These are phyloP conservation scores for Serendipita sp. DNA, from an alignment of 768 basidiomycete genomes.

Conservation along the genomic window DNA sequence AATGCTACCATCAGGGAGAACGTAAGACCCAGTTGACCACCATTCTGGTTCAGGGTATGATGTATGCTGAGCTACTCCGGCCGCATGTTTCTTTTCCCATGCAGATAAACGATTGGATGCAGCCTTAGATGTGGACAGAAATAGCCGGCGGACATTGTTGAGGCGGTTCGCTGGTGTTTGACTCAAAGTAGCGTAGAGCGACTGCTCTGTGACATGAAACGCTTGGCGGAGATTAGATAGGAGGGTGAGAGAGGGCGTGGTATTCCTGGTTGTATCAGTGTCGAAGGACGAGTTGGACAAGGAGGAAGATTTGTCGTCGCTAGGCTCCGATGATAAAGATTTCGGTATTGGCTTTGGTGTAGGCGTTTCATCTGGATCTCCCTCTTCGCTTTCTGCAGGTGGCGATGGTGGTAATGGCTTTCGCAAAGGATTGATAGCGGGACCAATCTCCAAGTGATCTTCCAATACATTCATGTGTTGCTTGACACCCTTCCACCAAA, in stretches of 20 bases:
- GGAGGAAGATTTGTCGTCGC: constrained; percentile 11
- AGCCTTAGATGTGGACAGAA: constrained; percentile 35
- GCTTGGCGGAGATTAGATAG: constrained; percentile 36
- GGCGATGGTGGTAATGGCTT: constrained; percentile 8
- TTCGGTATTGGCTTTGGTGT: constrained; percentile 7
- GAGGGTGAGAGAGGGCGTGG: constrained; percentile 23
- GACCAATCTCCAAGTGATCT: neutral
- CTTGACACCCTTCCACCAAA: constrained; percentile 50
- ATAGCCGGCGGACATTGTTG: constrained; percentile 48
- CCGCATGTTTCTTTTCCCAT: constrained; percentile 52
- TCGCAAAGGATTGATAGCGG: neutral
- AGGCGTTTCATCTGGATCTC: neutral
- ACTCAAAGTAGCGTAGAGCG: constrained; percentile 38
- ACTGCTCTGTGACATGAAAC: constrained; percentile 44
- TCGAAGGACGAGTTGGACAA: constrained; percentile 7
- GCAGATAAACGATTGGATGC: constrained; percentile 37
- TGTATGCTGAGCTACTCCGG: constrained; percentile 14
- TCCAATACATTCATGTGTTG: constrained; percentile 44
- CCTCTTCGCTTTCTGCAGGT: neutral
- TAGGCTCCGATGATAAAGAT: constrained; percentile 8
- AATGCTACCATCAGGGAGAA: constrained; percentile 47
- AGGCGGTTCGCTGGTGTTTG: constrained; percentile 29
- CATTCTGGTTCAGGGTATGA: constrained; percentile 38
- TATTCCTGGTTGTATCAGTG: constrained; percentile 13
- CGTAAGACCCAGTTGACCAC: constrained; percentile 47